Percentiles rank a stretch among this genome's conserved stretches.
Evolutionary conservation across 306 rosid genomes (phyloP).

Genomic region (Casuarina cunninghamiana): DNA sequence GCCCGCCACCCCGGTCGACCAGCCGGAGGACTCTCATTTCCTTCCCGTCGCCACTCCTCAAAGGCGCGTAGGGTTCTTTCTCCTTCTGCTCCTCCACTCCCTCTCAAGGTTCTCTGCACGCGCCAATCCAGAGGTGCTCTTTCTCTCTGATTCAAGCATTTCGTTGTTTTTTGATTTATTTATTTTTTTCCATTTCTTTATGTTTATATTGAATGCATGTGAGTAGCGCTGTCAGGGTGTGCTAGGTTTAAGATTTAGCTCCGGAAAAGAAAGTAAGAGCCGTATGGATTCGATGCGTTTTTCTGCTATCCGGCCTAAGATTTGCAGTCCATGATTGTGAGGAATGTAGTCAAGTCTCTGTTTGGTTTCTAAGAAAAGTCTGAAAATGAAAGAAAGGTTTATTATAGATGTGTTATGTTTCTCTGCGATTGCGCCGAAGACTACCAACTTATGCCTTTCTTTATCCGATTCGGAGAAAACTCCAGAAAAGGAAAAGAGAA

Average conservation of each 20-base stretch:
- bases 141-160: neutral
- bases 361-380: neutral
- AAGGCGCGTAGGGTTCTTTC: constrained; percentile 29
- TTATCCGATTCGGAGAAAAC: too few species aligned
- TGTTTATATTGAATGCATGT: neutral
- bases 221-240: too few species aligned
- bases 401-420: neutral
- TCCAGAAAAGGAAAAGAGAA: too few species aligned
- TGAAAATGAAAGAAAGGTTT: neutral
- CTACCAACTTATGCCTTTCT: neutral
- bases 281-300: neutral
- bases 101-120: constrained; percentile 38
- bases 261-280: neutral
- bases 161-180: too few species aligned
- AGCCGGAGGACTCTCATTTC: constrained; percentile 29
- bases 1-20: constrained; percentile 21
- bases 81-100: constrained; percentile 27
- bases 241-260: neutral
- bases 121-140: constrained; percentile 48
- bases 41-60: constrained; percentile 29
- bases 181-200: neutral
- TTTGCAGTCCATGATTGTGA: neutral
- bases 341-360: too few species aligned
- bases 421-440: neutral
- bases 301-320: neutral